A percentile compares a stretch with the other conserved stretches of the same genome.
Conservation (phyloP, 2,329 filamentous ascomycete genomes). For the Pestalotiopsis sp. region DNA sequence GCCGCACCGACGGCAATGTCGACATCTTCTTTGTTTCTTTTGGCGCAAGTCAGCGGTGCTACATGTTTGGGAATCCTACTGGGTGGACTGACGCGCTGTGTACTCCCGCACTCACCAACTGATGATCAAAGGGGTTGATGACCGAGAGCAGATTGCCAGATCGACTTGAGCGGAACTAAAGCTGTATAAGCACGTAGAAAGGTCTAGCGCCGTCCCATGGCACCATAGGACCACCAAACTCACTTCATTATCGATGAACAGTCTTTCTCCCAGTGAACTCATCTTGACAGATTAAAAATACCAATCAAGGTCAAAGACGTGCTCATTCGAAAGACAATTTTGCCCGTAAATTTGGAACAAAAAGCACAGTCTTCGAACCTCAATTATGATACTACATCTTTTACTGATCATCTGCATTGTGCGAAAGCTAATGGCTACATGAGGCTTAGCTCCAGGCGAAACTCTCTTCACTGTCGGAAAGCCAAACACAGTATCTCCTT, state of each 20-base stretch:
- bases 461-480: not conserved
- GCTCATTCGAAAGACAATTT: not conserved
- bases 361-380: not conserved
- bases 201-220: not conserved
- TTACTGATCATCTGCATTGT: not conserved
- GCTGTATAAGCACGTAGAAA: not conserved
- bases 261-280: not conserved
- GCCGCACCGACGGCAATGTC: not conserved
- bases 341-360: not conserved
- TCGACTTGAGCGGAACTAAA: not conserved
- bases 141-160: not conserved
- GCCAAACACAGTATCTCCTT: not conserved
- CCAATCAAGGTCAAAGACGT: not conserved
- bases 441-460: not conserved
- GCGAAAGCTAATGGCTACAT: not conserved
- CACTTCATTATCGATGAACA: not conserved
- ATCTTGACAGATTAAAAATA: not conserved
- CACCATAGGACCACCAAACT: not conserved
- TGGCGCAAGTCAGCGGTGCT: not conserved
- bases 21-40: not conserved
- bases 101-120: not conserved
- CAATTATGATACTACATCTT: not conserved
- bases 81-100: not conserved
- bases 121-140: not conserved
- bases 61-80: not conserved